phyloP scores from a whole-genome alignment of 2,329 filamentous ascomycete species.

The Alternaria ethzedia region DNA sequence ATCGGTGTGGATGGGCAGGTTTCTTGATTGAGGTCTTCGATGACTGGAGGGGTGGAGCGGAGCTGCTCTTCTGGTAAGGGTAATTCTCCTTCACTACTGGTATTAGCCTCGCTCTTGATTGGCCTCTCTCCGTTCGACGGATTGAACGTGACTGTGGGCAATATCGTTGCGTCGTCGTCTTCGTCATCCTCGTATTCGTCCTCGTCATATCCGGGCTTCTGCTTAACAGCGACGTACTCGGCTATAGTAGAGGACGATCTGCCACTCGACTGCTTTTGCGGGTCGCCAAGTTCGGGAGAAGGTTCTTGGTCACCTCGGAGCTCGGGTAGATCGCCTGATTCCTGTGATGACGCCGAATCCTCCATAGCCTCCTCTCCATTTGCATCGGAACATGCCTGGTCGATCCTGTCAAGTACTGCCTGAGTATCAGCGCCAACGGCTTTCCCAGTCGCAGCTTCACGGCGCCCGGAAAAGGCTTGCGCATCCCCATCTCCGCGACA shows the following conservation, averaged over 20 bases:
- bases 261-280: not conserved
- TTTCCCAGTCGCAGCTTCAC: not conserved
- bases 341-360: conserved; percentile 11
- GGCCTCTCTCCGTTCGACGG: not conserved
- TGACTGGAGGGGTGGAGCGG: conserved; percentile 18
- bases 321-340: not conserved
- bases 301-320: not conserved
- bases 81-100: not conserved
- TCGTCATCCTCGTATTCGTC: conserved; percentile 2
- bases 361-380: conserved; percentile 2
- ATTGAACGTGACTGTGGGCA: not conserved
- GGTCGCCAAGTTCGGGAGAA: conserved; percentile 32
- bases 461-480: conserved; percentile 1
- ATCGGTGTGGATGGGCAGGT: conserved; percentile 34
- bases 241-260: not conserved
- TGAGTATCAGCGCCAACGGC: conserved; percentile 35
- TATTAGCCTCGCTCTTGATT: not conserved
- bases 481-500: conserved; percentile 5
- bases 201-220: not conserved
- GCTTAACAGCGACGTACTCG: not conserved
- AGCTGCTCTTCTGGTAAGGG: conserved; percentile 4
- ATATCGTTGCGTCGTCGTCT: not conserved
- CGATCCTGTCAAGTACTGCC: conserved; percentile 33
- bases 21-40: conserved; percentile 14
- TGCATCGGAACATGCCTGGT: conserved; percentile 29